Evolutionary conservation across 2,329 filamentous ascomycete genomes (phyloP).

Genomic region (Epichloe typhina): DNA sequence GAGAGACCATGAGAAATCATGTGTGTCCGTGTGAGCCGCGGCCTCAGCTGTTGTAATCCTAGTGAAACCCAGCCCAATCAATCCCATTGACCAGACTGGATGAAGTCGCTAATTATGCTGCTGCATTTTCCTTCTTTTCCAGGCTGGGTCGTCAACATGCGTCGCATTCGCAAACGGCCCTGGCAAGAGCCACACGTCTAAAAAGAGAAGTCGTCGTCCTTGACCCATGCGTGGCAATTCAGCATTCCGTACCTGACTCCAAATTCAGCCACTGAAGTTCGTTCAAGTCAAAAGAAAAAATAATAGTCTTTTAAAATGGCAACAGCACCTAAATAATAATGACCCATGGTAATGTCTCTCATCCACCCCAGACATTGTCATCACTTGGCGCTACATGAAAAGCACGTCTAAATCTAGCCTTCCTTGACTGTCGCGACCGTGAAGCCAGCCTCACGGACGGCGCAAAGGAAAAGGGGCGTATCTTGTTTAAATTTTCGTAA

Average conservation of each 20-base stretch:
- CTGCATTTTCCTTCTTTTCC: neutral
- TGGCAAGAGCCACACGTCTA: no score
- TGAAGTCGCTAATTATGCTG: neutral
- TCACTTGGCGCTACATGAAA: neutral
- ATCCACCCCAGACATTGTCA: neutral
- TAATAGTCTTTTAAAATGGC: neutral
- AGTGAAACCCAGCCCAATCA: neutral
- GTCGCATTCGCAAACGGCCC: no score
- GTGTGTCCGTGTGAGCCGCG: neutral
- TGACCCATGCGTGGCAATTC: no score
- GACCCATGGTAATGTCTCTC: neutral
- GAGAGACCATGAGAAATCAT: neutral
- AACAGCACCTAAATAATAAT: neutral
- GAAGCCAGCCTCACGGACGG: neutral
- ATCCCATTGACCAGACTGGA: neutral
- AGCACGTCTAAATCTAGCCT: neutral
- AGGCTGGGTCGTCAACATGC: no score
- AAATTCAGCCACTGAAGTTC: no score
- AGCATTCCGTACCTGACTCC: no score
- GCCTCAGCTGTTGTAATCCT: neutral
- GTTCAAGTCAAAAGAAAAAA: no score
- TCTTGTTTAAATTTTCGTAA: slow-evolving; percentile 3
- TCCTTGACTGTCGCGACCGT: neutral
- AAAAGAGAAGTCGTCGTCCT: no score
- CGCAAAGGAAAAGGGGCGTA: neutral